phyloP scores from a whole-genome alignment of 2,329 filamentous ascomycete genomes.

The Ophiostoma quercus region DNA sequence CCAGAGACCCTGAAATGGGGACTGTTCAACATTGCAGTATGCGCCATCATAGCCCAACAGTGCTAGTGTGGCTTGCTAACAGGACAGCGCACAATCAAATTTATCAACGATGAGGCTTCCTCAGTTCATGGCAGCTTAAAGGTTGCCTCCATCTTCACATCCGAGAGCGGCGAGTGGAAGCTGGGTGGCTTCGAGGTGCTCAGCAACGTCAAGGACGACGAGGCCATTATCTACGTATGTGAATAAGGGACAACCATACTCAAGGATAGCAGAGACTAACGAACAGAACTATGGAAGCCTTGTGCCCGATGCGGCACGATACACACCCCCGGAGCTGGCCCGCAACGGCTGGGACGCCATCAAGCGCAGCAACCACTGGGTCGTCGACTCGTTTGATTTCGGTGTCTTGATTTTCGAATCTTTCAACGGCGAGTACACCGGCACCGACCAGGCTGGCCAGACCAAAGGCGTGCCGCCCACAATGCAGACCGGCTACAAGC shows the following conservation, averaged over 20 bases:
- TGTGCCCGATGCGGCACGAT: conserved; percentile 76
- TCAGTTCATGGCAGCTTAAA: conserved; percentile 87
- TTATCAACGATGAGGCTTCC: conserved; percentile 88
- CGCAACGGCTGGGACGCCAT: conserved; percentile 88
- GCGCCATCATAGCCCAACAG: background rate
- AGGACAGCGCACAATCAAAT: conserved; percentile 78
- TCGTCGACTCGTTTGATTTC: conserved; percentile 82
- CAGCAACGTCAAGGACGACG: conserved; percentile 93
- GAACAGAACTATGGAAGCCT: conserved; percentile 75
- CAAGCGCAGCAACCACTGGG: conserved; percentile 73
- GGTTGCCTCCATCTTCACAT: conserved; percentile 82
- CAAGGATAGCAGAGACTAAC: background rate
- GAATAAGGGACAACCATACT: background rate
- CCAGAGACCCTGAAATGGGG: conserved; percentile 98
- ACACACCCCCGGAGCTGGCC: conserved; percentile 79
- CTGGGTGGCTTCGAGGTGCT: conserved; percentile 88
- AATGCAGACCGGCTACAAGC: conserved; percentile 89
- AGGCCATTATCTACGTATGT: conserved; percentile 78
- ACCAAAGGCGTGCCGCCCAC: conserved; percentile 78
- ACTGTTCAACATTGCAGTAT: conserved; percentile 74
- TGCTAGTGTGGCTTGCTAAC: conserved; percentile 14
- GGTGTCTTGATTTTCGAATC: conserved; percentile 82
- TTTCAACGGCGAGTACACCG: conserved; percentile 79
- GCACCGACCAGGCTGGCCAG: conserved; percentile 73
- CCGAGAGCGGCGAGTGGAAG: conserved; percentile 97